phyloP scores from a whole-genome alignment of 306 rosid genomes.

The Cicer cuneatum region DNA sequence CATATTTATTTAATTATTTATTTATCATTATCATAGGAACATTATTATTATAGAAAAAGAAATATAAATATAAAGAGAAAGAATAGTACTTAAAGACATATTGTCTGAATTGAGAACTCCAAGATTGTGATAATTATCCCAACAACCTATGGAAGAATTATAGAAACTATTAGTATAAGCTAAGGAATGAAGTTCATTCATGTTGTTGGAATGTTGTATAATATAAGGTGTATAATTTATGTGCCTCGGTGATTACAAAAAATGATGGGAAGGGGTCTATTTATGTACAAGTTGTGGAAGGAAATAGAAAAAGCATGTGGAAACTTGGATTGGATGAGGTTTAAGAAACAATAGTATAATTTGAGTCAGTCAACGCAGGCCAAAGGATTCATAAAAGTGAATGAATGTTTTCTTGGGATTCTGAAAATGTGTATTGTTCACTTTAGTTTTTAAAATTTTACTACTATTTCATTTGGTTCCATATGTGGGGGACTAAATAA shows the following conservation, averaged over 20 bases:
- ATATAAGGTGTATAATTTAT: constrained; percentile 5
- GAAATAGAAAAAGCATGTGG: constrained; percentile 33
- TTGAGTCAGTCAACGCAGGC: constrained; percentile 77
- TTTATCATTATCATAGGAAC: constrained; percentile 1
- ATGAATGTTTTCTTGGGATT: constrained; percentile 69
- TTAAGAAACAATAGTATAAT: constrained; percentile 27
- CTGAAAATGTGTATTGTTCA: constrained; percentile 54
- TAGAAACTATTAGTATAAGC: constrained; percentile 58
- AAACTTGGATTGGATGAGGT: constrained; percentile 47
- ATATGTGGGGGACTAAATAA: constrained; percentile 90
- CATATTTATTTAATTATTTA: too few species aligned
- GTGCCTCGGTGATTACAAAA: constrained; percentile 35
- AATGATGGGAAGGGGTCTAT: constrained; percentile 54
- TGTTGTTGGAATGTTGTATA: constrained; percentile 21
- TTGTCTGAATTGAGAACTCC: constrained; percentile 71
- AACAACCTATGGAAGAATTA: constrained; percentile 67
- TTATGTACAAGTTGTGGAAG: constrained; percentile 54
- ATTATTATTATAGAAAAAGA: neutral
- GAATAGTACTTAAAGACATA: constrained; percentile 63
- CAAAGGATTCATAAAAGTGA: constrained; percentile 48
- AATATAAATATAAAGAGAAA: constrained; percentile 39
- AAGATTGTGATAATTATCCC: constrained; percentile 64
- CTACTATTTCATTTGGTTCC: constrained; percentile 37
- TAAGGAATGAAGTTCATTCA: constrained; percentile 71
- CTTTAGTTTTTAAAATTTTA: constrained; percentile 50